Base-by-base conservation (phyloP, 768 basidiomycete genomes). In the Lyophyllum semitale region DNA sequence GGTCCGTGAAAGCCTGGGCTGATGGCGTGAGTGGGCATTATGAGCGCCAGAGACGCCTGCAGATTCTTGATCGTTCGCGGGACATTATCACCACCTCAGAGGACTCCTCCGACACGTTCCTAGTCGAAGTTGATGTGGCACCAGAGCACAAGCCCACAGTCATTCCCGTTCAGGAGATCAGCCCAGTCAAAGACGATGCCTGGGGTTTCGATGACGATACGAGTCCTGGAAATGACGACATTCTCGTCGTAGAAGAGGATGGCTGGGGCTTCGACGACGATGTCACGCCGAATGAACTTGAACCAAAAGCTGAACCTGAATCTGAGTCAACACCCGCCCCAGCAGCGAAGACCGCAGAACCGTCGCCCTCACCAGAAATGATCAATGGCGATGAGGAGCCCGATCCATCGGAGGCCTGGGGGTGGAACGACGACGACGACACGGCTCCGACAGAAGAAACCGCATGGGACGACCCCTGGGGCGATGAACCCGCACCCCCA, bases 391-490 rank as follows among this genome's bases (percentile, higher is more conserved):
- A 68, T 12, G 59, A 64, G n/a, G 58, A 63, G 23, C 68, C 74
- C 13, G 80, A 83, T 59, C 69, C 82, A 8, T 73, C 69, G 15
- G 84, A 87, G 60, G 84, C 88, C 0, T 93, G 91, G 91, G 91
- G 86, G 2, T 91, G 85, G 85, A 85, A 89, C 35, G 83, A 84
- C 38, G 83, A 84, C 27, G 77, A 76, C 12, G 75, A 71, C 6
- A 47, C 65, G 8, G 67, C 68, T 11, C 68, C 59, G 17, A 62
- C 73, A 3, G 81, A 79, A 54, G 80, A 82, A 50, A 72, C 69
- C 27, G 67, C 75, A 15, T 87, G 85, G 80, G 89, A 89, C 48
- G 83, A 89, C 58, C 84, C 88, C 2, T 90, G 89, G 90, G 79
- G 71, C 41, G 85, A 89, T 26, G 68, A 70, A 15, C 58, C 72